Evolutionary conservation across 768 basidiomycete genomes (phyloP).

Genomic region (Mycena venus): DNA sequence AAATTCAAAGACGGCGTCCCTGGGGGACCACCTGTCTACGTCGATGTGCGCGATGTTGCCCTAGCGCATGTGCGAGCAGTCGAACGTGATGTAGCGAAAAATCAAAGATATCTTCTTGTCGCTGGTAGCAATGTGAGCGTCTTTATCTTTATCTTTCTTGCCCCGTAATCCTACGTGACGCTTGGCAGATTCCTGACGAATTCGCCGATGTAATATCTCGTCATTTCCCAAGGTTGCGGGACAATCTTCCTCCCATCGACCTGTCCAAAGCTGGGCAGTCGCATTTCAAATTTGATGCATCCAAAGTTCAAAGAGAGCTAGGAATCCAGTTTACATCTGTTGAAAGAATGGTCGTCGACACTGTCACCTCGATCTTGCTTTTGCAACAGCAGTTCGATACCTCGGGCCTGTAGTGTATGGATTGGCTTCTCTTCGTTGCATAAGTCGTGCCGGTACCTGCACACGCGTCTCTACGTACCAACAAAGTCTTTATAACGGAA

Average conservation of each 20-base stretch:
- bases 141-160: neutral
- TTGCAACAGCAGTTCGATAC: neutral
- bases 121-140: conserved; percentile 21
- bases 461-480: no score
- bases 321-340: conserved; percentile 16
- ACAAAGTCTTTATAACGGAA: no score
- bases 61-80: conserved; percentile 42
- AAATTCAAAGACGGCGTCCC: conserved; percentile 18
- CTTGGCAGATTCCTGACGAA: conserved; percentile 15
- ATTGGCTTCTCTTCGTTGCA: no score
- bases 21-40: conserved; percentile 20
- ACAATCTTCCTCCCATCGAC: conserved; percentile 12
- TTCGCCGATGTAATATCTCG: conserved; percentile 17
- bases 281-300: conserved; percentile 8
- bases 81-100: conserved; percentile 16
- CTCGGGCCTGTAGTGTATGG: no score
- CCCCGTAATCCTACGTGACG: no score
- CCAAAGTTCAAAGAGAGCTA: conserved; percentile 18
- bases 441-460: no score
- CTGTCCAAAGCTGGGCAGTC: neutral
- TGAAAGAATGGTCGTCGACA: conserved; percentile 15
- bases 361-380: neutral
- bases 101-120: conserved; percentile 30
- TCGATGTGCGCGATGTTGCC: conserved; percentile 53
- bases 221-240: conserved; percentile 20